Base-by-base conservation (phyloP, 345 rosid genomes). In the Lepidium sativum region DNA sequence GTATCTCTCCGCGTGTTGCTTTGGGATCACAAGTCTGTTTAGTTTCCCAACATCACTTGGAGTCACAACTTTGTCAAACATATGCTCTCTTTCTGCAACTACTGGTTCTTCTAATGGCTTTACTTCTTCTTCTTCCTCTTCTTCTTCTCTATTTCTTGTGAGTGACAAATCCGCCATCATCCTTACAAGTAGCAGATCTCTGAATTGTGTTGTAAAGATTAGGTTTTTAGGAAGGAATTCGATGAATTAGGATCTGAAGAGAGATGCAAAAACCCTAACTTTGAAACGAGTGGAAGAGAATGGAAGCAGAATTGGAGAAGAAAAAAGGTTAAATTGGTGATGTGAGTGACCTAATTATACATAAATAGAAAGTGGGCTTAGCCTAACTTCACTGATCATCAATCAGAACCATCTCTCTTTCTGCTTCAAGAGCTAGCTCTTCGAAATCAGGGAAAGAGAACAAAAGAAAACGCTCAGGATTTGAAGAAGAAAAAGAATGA, bases 11-110 rank as follows among this genome's bases (percentile, higher is more conserved):
- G 95, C 95, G 60, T 87, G 95, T 45, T 87, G 95, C 74, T 87
- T 87, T 1, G 95, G 95, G n/a, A 87, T 87, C 47, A 87, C 95
- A 3, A 87, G 81, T 3, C 95, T 67, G 75, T 87, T 87, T 15
- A 87, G 80, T 71, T 87, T 87, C 6, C 95, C 95, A 3, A 87
- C 95, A 61, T 87, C 95, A 31, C 95, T 87, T 39, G 95, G 95
- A 4, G 95, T 87, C 43, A 87, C 91, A 1, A 85, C 95, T 79
- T 87, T 87, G 63, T 87, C 95, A 31, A 87, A 87, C 89, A 87
- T 85, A 57, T 83, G 86, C 29, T 87, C 95, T 76, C 73, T 84
- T 78, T 79, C 83, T 5, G 63, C 61, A 17, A 31, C 60, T 64
- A 1, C 61, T 58, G 15, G 53, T 54, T 16, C 32, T 55, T 59